Base-by-base conservation (phyloP, 2,329 filamentous ascomycete genomes). In the Pleoardoris graminearum region DNA sequence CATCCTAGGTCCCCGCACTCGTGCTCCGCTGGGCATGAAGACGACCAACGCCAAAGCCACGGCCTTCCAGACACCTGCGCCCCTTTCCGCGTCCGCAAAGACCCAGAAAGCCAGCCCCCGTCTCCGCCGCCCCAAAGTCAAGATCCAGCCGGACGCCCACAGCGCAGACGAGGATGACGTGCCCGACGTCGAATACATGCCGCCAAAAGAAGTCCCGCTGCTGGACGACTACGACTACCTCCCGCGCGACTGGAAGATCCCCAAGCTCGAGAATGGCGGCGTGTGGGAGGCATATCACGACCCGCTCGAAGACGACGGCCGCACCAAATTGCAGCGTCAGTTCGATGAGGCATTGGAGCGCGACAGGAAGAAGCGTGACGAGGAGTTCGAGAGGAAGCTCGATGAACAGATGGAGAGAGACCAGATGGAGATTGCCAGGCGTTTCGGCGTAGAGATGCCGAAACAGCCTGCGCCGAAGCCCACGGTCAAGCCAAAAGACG, bases 1-100 rank as follows among this genome's bases (percentile, higher is more conserved):
- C 42, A 45, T 48, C 43, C n/a, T 55, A 87, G 85, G 81, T 50
- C 82, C 86, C 45, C 85, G 85, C 53, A 86, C 80, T 54, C 86
- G 93, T 66, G 91, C 92, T 32, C 89, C 91, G 11, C 78, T 99
- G 42, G 93, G 93, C 29, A 88, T 90, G 80, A 99, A 99, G 76
- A 97, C 93, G 1, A 97, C 94, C 47, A 99, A 99, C 73, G 91
- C 90, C 48, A 97, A 96, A 78, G 83, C 87, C 54, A 84, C 80
- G 68, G 81, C 80, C 44, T 82, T 85, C 60, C 86, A 88, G 58
- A 86, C 85, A 3, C 83, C 83, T 6, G 86, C 83, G 25, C 86
- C 82, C 27, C 87, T 86, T 82, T 44, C 66, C 21, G 61, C 68
- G 51, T 68, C 69, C 10, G 85, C 86, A 55, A 87, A 86, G 74